Base-by-base conservation (phyloP, 2,329 filamentous ascomycete genomes). In the Ceratocystis lukuohia region DNA sequence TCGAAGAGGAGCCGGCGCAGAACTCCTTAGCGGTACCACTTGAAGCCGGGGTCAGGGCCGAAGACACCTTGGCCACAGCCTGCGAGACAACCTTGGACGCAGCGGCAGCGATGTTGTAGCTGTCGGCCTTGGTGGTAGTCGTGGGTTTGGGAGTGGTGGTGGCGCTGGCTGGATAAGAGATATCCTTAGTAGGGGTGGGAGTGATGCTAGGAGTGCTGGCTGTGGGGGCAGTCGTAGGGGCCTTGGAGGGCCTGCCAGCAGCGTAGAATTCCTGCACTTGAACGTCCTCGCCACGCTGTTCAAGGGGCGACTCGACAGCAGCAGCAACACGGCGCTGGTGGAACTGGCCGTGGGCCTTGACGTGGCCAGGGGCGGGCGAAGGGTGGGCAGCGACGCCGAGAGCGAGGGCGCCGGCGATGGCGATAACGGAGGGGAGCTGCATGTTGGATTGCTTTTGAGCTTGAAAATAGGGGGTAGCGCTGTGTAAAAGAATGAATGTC, bases 381-480 rank as follows among this genome's bases (percentile, higher is more conserved):
- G 77, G 77, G 71, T 75, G 76, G 65, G 77, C 77, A 68, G 75
- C 73, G 66, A 72, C 77, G 71, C 76, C 75, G 10, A 64, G 64
- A 67, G 69, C 65, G 62, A 78, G 70, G 72, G 76, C 76, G 70
- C 76, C 74, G 69, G 76, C 74, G 66, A 78, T 71, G 67, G 76
- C 44, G 66, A 77, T 61, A 56, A 74, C 69, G 65, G 76, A 71
- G 25, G 76, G 74, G 72, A 78, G 72, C 74, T 78, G 78, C 77
- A 79, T 79, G 64, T 69, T 76, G 70, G 12, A 5, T 10, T 64
- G 25, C 25, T 33, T 59, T 41, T 37, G 59, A 20, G 62, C n/a
- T 45, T 22, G 41, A 65, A 17, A 37, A 25, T 33, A 61, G 25
- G 22, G 12, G 12, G 17, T 28, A 10, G 48, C 41, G 41, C 22